These are phyloP conservation scores for Pelomyxa schiedti DNA, from an alignment of 78 protist genomes.

Conservation along the genomic window DNA sequence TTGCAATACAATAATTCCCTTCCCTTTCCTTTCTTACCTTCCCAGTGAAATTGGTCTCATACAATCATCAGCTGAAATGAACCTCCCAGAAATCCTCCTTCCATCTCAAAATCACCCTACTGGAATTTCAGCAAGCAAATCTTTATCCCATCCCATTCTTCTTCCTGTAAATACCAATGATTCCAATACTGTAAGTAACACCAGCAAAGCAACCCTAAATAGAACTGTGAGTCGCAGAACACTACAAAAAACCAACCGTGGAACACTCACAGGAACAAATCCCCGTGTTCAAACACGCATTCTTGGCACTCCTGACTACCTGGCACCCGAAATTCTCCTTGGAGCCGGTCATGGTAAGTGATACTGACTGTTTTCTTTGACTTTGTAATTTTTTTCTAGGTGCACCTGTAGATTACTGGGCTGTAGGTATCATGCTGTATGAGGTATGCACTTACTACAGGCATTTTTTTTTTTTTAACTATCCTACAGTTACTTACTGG, in stretches of 20 bases:
- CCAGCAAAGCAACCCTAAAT: not conserved
- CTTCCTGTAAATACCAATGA: not conserved
- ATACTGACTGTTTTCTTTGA: not conserved
- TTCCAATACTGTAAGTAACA: not conserved
- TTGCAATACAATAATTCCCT: not conserved
- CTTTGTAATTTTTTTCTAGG: not conserved
- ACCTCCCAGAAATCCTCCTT: not conserved
- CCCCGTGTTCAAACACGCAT: not conserved
- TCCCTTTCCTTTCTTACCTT: not conserved
- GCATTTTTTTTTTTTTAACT: too few species aligned
- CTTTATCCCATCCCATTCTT: too few species aligned
- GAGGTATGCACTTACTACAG: too few species aligned
- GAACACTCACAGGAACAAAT: not conserved
- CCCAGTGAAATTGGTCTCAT: not conserved
- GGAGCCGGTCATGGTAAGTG: conserved; percentile 15
- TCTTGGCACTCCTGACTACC: not conserved
- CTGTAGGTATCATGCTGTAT: not conserved
- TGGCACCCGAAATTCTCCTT: conserved; percentile 73
- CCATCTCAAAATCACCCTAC: not conserved
- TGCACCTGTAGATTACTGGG: not conserved
- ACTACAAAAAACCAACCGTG: not conserved
- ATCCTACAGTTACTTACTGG: not conserved
- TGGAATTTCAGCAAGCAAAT: not conserved
- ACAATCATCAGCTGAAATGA: not conserved
- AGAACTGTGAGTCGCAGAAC: not conserved